Percentiles rank a stretch among this genome's conserved stretches.
These are phyloP conservation scores for Durotheca rogersii DNA, from an alignment of 495 filamentous ascomycete genomes.

Conservation along the genomic window DNA sequence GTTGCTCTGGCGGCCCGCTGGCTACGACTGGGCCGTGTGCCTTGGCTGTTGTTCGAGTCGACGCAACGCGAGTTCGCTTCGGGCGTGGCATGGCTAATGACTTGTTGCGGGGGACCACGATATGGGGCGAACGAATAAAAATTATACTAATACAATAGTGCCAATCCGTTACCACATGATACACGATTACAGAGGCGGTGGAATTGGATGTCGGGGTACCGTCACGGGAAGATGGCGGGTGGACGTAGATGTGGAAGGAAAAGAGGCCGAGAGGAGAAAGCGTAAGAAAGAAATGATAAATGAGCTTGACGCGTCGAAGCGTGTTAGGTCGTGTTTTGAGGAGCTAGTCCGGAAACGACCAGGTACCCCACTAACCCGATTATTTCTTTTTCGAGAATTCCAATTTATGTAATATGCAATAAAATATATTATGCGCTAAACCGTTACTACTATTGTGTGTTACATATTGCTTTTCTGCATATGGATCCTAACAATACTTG, in stretches of 20 bases:
- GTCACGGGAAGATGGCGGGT: constrained; percentile 7
- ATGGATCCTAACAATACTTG: not conserved
- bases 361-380: not conserved
- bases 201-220: not conserved
- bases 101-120: not conserved
- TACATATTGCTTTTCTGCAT: not conserved
- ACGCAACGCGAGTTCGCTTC: constrained; percentile 41
- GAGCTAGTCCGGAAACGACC: not conserved
- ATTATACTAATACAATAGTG: not conserved
- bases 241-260: too few relatives aligned
- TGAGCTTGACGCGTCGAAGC: constrained; percentile 31
- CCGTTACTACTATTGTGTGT: not conserved
- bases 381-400: not conserved
- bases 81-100: constrained; percentile 45
- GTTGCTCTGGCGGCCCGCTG: constrained; percentile 2
- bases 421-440: not conserved
- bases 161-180: not conserved
- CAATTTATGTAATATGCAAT: not conserved
- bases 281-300: constrained; percentile 1
- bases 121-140: not conserved
- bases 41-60: constrained; percentile 34
- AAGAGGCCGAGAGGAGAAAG: constrained; percentile 1
- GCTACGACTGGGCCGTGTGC: constrained; percentile 21
- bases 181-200: not conserved
- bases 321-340: constrained; percentile 27